Evolutionary conservation across 2,329 filamentous ascomycete genomes (phyloP), one percentile per base, ranked within the genome.

Genomic region (Allantophomopsis cytisporea): DNA sequence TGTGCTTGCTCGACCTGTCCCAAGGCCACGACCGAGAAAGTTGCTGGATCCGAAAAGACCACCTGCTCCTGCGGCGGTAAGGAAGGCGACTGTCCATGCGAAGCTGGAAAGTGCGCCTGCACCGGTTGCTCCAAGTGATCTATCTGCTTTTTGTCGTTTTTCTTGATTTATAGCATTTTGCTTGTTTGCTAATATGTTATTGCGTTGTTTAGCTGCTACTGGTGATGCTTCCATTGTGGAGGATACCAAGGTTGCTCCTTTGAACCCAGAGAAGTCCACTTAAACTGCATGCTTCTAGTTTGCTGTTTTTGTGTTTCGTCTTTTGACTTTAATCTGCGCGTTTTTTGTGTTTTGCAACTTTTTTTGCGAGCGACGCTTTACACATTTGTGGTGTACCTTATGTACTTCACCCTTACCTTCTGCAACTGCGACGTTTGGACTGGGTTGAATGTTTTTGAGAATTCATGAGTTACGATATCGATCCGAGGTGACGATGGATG

Each of bases 1-100:
- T 64, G 62, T 48, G 55, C 51, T 33, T 64, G 62, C 44, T 47
- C 45, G n/a, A 54, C 53, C 13, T 63, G 61, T 39, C 46, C 50
- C 1, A 54, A 54, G 40, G 58, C 58, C 33, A 62, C 64, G 56
- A 61, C 59, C 45, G 47, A 53, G 16, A 43, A 45, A 12, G 53
- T 61, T 37, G 44, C 52, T 23, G 58, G 48, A 10, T 55, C 54
- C 5, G 55, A 60, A 32, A 61, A 61, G 51, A 60, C 60, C 5
- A 57, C 53, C 12, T 63, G 63, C 42, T 49, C 52, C 32, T 61
- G 56, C 47, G 57, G 52, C 30, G 62, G 56, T 41, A 52, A 54
- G 36, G 49, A 50, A 20, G 47, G 56, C 7, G 45, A 44, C 14
- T 64, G 60, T 40, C 48, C 48, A 13, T 64, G 61, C 44, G 51